A percentile compares a stretch with the other conserved stretches of the same genome.
These are phyloP conservation scores for Thymus quinquecostatus DNA, from an alignment of 257 asterid genomes.

Conservation along the genomic window DNA sequence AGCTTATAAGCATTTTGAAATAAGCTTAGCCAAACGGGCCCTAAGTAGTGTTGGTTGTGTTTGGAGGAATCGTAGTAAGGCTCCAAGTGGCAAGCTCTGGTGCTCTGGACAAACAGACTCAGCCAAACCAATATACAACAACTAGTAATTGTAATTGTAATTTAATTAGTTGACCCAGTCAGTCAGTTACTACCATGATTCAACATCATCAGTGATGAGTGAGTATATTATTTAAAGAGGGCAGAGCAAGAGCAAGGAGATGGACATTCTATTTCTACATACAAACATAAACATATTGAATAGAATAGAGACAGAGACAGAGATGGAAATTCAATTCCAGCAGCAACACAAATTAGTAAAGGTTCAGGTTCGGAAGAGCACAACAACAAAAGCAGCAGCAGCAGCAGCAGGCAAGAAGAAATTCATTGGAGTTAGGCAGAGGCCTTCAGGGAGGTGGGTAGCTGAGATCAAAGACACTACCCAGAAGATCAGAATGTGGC, in stretches of 20 bases:
- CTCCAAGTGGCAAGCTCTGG: conserved; percentile 68
- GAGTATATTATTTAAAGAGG: too few species aligned
- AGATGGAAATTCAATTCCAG: conserved; percentile 59
- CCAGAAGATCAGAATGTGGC: conserved; percentile 76
- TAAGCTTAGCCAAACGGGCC: too few species aligned
- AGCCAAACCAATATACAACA: not conserved
- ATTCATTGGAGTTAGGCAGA: conserved; percentile 66
- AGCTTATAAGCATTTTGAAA: too few species aligned
- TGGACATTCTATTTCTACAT: too few species aligned
- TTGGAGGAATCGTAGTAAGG: conserved; percentile 29
- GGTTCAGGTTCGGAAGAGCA: conserved; percentile 24
- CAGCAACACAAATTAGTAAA: conserved; percentile 19
- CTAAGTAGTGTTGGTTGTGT: too few species aligned
- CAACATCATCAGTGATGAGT: too few species aligned
- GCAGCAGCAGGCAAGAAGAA: conserved; percentile 29
- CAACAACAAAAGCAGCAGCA: conserved; percentile 35
- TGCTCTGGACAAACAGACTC: not conserved
- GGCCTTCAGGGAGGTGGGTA: conserved; percentile 80
- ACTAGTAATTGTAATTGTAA: too few species aligned
- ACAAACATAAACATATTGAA: too few species aligned
- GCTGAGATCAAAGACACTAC: conserved; percentile 79
- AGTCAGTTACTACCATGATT: too few species aligned
- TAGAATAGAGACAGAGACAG: too few species aligned
- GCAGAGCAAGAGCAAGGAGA: too few species aligned
- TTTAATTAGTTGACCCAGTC: too few species aligned